These are phyloP conservation scores for Atkinsonella texensis DNA, from an alignment of 2,329 filamentous ascomycete genomes.

Conservation along the genomic window DNA sequence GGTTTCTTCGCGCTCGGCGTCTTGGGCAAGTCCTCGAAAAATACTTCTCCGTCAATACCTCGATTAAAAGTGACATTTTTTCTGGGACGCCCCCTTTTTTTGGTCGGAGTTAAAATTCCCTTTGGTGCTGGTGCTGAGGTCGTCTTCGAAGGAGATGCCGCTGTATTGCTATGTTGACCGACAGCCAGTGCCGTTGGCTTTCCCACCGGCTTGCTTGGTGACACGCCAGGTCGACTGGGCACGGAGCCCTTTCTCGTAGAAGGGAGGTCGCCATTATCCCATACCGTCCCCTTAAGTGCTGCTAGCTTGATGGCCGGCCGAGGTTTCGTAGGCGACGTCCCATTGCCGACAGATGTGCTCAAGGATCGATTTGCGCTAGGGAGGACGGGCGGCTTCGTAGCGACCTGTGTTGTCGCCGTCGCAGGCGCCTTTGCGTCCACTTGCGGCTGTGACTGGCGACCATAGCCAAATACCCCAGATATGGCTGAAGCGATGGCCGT, in stretches of 20 bases:
- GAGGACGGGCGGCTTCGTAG: not conserved
- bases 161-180: not conserved
- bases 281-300: conserved; percentile 25
- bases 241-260: conserved; percentile 9
- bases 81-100: conserved; percentile 25
- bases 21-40: conserved; percentile 39
- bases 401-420: not conserved
- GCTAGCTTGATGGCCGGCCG: conserved; percentile 24
- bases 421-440: conserved; percentile 3
- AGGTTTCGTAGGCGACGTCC: conserved; percentile 6
- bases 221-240: conserved; percentile 4
- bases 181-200: not conserved
- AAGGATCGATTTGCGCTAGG: not conserved
- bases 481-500: conserved; percentile 21
- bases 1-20: conserved; percentile 18
- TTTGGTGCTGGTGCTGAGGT: conserved; percentile 26
- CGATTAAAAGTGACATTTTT: conserved; percentile 44
- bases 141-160: conserved; percentile 1
- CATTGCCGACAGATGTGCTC: conserved; percentile 4
- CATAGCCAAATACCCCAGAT: conserved; percentile 15
- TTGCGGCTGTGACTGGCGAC: conserved; percentile 9
- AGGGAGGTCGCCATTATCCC: conserved; percentile 20
- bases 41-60: conserved; percentile 30
- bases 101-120: conserved; percentile 42
- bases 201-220: not conserved